Evolutionary conservation across 1,139 yeast genomes (phyloP).

Genomic region (Kodamaea alishanica): DNA sequence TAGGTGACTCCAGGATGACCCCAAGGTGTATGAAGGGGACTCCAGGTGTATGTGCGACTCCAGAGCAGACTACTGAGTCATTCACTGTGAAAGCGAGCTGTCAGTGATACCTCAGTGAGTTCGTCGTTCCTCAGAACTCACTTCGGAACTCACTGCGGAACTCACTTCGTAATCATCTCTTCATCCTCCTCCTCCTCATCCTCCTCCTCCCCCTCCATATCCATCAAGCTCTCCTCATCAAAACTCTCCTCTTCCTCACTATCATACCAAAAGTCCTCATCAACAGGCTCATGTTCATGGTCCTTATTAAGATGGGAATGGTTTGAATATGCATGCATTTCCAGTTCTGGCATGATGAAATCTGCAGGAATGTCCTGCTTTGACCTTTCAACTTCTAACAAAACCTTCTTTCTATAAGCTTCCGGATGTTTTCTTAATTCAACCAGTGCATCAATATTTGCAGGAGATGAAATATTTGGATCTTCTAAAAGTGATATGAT

Average conservation of each 20-base stretch:
- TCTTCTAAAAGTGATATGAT: conserved; percentile 88
- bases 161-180: too few relatives aligned
- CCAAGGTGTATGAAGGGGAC: too few relatives aligned
- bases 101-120: too few relatives aligned
- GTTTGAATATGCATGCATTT: conserved; percentile 57
- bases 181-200: conserved; percentile 59
- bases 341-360: conserved; percentile 70
- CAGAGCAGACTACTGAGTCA: too few relatives aligned
- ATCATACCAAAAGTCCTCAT: conserved; percentile 86
- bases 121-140: too few relatives aligned
- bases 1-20: too few relatives aligned
- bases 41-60: too few relatives aligned
- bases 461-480: conserved; percentile 91
- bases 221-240: conserved; percentile 55
- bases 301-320: conserved; percentile 36
- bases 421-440: conserved; percentile 84
- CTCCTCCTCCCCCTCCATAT: conserved; percentile 51
- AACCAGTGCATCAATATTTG: conserved; percentile 94
- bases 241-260: conserved; percentile 53
- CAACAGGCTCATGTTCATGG: conserved; percentile 63
- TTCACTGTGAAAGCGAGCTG: too few relatives aligned
- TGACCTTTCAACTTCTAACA: conserved; percentile 79
- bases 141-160: too few relatives aligned
- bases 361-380: conserved; percentile 83
- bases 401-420: conserved; percentile 73